These are phyloP conservation scores for Claviceps purpurea DNA, from an alignment of 2,329 filamentous ascomycete species.

Conservation along the genomic window DNA sequence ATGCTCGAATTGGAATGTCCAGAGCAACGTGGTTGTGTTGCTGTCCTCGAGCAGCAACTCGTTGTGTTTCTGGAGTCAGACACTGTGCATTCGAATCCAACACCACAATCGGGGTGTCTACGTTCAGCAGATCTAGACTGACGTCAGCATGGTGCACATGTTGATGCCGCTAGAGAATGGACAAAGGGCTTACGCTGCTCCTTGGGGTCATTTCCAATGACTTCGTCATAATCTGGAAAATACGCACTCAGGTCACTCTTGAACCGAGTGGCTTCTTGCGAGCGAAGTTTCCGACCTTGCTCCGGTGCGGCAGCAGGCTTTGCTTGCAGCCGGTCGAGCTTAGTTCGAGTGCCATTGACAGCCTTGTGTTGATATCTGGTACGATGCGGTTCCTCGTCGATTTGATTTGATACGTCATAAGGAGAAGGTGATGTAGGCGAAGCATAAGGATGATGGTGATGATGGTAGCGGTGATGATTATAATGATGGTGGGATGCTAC, in stretches of 20 bases:
- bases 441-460: conserved; percentile 5
- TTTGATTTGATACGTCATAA: conserved; percentile 7
- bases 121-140: conserved; percentile 53
- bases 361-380: conserved; percentile 45
- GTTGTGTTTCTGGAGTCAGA: conserved; percentile 9
- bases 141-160: neutral
- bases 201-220: conserved; percentile 74
- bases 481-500: conserved; percentile 5
- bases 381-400: conserved; percentile 17
- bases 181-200: conserved; percentile 51
- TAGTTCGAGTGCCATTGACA: conserved; percentile 48
- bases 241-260: conserved; percentile 87
- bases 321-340: conserved; percentile 43
- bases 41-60: neutral
- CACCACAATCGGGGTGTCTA: conserved; percentile 61
- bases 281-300: conserved; percentile 68
- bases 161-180: too few relatives aligned
- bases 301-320: conserved; percentile 32
- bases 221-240: conserved; percentile 87
- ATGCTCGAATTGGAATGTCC: conserved; percentile 31
- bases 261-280: conserved; percentile 70
- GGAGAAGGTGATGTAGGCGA: conserved; percentile 3
- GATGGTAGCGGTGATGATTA: conserved; percentile 2
- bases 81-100: conserved; percentile 37
- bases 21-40: neutral